These are phyloP conservation scores for Candida ipomoeae DNA, from an alignment of 805 yeast genomes.

Conservation along the genomic window DNA sequence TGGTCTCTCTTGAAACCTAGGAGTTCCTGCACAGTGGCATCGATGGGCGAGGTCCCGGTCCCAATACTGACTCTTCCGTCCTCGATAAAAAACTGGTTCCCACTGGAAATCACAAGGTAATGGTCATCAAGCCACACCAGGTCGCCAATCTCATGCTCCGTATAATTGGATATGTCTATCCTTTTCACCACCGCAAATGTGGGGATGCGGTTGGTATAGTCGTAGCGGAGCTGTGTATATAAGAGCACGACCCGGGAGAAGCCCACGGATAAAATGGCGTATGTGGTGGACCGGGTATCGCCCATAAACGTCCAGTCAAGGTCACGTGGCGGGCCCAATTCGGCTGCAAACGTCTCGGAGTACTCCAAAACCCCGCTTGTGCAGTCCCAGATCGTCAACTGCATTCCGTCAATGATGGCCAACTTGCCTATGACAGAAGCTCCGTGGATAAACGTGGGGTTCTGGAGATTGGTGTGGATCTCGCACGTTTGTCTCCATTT, in stretches of 20 bases:
- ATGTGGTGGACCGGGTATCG: slow-evolving; percentile 36
- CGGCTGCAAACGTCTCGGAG: slow-evolving; percentile 37
- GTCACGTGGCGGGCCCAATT: slow-evolving; percentile 49
- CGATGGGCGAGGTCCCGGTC: slow-evolving; percentile 31
- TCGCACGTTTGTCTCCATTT: slow-evolving; percentile 51
- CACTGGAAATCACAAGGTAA: slow-evolving; percentile 75
- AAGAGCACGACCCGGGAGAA: slow-evolving; percentile 59
- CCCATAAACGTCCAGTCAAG: slow-evolving; percentile 80
- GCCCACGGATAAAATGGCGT: slow-evolving; percentile 77
- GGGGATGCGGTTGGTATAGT: slow-evolving; percentile 77
- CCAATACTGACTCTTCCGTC: slow-evolving; percentile 52
- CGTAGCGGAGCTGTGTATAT: slow-evolving; percentile 81
- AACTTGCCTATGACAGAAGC: slow-evolving; percentile 67
- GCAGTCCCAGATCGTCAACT: slow-evolving; percentile 77
- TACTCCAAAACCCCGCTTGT: slow-evolving; percentile 64
- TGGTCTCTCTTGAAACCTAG: slow-evolving; percentile 26
- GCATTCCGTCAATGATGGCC: slow-evolving; percentile 63
- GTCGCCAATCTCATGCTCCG: slow-evolving; percentile 83
- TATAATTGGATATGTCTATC: slow-evolving; percentile 64
- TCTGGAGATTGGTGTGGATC: slow-evolving; percentile 52
- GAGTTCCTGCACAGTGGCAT: slow-evolving; percentile 46
- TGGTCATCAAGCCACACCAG: slow-evolving; percentile 83
- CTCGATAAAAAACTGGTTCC: slow-evolving; percentile 82
- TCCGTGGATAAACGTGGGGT: slow-evolving; percentile 58
- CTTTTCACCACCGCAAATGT: slow-evolving; percentile 72